A percentile compares a stretch with the other conserved stretches of the same genome.
phyloP scores from a whole-genome alignment of 139 green algal species.

The Eudorina sp. region DNA sequence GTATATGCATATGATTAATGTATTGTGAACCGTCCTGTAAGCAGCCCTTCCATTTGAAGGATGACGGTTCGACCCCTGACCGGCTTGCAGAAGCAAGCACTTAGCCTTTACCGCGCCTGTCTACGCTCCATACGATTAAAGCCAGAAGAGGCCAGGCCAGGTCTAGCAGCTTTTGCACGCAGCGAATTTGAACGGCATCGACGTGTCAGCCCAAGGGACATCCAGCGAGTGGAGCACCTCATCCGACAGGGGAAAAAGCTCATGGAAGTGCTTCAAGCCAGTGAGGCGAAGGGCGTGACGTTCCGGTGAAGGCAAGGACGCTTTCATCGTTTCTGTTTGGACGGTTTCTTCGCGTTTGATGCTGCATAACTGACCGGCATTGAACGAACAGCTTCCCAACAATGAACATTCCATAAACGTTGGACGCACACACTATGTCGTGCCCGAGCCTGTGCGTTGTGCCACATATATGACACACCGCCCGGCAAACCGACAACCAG shows the following conservation, averaged over 20 bases:
- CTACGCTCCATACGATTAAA: not conserved
- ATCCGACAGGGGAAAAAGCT: constrained; percentile 9
- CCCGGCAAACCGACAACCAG: too few relatives aligned
- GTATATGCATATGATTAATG: not conserved
- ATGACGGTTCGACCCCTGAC: not conserved
- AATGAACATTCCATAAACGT: too few relatives aligned
- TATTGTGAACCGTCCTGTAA: not conserved
- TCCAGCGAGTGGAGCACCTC: constrained; percentile 30
- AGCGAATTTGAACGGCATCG: not conserved
- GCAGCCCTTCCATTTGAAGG: too few relatives aligned
- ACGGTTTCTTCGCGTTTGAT: too few relatives aligned
- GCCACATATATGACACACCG: too few relatives aligned
- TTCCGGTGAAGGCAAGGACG: not conserved
- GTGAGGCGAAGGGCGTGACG: not conserved
- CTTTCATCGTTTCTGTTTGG: too few relatives aligned
- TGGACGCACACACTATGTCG: too few relatives aligned
- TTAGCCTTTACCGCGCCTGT: not conserved
- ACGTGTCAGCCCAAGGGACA: not conserved
- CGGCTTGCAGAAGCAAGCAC: constrained; percentile 9
- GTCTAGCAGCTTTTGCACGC: not conserved
- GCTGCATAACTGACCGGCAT: too few relatives aligned
- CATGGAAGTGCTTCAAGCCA: not conserved
- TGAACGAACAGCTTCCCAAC: too few relatives aligned
- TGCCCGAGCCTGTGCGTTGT: too few relatives aligned
- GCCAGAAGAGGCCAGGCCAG: not conserved